A percentile compares a stretch with the other conserved stretches of the same genome.
These are phyloP conservation scores for Psophocarpus tetragonolobus DNA, from an alignment of 306 rosid species.

Conservation along the genomic window DNA sequence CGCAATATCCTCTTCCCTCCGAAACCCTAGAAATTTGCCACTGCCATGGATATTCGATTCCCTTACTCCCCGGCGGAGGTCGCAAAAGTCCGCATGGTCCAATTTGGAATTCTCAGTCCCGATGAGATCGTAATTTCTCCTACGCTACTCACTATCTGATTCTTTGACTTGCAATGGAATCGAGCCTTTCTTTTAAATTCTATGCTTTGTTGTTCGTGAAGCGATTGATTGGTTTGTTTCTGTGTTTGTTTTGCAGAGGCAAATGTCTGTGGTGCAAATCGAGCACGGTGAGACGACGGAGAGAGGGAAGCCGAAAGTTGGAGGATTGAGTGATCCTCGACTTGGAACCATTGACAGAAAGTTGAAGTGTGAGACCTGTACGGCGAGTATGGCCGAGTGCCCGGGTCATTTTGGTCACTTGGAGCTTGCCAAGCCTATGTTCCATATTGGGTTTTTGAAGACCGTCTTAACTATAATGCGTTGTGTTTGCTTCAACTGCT, in stretches of 20 bases:
- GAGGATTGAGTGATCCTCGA: conserved; percentile 88
- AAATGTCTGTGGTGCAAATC: conserved; percentile 96
- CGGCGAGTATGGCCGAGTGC: conserved; percentile 96
- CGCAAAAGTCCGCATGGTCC: conserved; percentile 85
- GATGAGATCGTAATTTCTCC: conserved; percentile 81
- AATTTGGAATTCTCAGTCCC: conserved; percentile 91
- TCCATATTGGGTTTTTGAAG: conserved; percentile 91
- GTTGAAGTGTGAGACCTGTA: conserved; percentile 95
- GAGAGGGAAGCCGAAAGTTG: conserved; percentile 88
- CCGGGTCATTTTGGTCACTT: conserved; percentile 97
- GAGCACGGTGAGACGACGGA: conserved; percentile 92
- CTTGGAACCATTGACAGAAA: conserved; percentile 93
- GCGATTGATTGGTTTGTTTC: conserved; percentile 29
- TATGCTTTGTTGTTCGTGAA: neutral
- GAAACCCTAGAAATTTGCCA: conserved; percentile 40
- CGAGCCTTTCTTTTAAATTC: neutral
- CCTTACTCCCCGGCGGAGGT: conserved; percentile 98
- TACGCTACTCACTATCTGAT: neutral
- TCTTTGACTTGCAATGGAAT: neutral
- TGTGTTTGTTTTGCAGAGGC: conserved; percentile 59
- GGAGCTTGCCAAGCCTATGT: conserved; percentile 98
- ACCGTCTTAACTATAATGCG: conserved; percentile 84
- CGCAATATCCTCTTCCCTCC: neutral
- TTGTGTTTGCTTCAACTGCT: conserved; percentile 94
- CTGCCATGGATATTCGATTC: conserved; percentile 92